phyloP scores from a whole-genome alignment of 768 basidiomycete genomes.

The Termitomyces sp. region DNA sequence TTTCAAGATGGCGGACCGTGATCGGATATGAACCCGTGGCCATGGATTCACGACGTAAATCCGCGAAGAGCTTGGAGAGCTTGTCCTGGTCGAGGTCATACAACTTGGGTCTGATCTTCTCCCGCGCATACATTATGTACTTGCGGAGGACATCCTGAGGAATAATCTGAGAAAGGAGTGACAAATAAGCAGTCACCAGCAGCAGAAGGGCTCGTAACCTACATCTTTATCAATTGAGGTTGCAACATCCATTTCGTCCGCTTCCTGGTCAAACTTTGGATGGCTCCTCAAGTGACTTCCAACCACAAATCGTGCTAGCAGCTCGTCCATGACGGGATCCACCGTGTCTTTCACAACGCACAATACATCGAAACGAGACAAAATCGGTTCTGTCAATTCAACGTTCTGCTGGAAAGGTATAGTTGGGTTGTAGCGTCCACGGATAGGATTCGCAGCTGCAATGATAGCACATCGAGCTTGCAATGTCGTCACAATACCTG shows the following conservation, averaged over 20 bases:
- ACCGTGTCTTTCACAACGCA: conserved; percentile 98
- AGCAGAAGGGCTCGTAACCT: conserved; percentile 7
- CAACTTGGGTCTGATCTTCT: conserved; percentile 87
- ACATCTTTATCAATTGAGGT: conserved; percentile 90
- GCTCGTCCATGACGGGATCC: conserved; percentile 94
- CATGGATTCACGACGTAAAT: conserved; percentile 91
- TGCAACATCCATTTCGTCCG: conserved; percentile 91
- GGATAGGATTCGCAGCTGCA: conserved; percentile 95
- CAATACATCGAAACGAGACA: conserved; percentile 96
- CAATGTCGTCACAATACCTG: conserved; percentile 96
- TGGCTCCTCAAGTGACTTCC: conserved; percentile 94
- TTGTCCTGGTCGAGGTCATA: conserved; percentile 96
- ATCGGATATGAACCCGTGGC: conserved; percentile 99
- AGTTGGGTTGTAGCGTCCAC: conserved; percentile 96
- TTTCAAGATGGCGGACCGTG: conserved; percentile 95
- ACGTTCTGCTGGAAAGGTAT: conserved; percentile 99
- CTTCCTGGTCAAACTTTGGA: conserved; percentile 81
- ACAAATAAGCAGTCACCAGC: neutral
- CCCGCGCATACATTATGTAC: conserved; percentile 98
- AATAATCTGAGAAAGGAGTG: conserved; percentile 60
- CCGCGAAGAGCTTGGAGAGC: conserved; percentile 87
- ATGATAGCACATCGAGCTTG: conserved; percentile 98
- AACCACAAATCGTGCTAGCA: conserved; percentile 96
- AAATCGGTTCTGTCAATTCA: conserved; percentile 94
- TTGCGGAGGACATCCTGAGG: conserved; percentile 95